Percentiles rank a stretch among this genome's conserved stretches.
Evolutionary conservation across 306 rosid species (phyloP).

Genomic region (Vigna radiata): DNA sequence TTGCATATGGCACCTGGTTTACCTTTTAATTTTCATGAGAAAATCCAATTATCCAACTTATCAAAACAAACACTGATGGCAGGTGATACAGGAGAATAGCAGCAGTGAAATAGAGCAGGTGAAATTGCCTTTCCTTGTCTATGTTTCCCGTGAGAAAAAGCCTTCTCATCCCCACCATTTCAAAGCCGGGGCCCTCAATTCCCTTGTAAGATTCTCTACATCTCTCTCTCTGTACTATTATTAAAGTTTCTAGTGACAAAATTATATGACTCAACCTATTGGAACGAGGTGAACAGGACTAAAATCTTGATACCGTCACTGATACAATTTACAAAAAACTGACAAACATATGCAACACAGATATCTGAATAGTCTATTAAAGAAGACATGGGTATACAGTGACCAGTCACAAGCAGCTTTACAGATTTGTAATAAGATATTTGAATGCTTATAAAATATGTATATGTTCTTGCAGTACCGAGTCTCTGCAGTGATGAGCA

Average conservation of each 20-base stretch:
- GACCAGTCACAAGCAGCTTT: neutral
- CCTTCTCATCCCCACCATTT: slow-evolving; percentile 60
- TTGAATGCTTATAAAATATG: neutral
- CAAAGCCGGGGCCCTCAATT: slow-evolving; percentile 78
- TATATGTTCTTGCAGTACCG: slow-evolving; percentile 53
- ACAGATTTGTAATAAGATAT: slow-evolving; percentile 4
- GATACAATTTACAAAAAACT: neutral
- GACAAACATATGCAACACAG: slow-evolving; percentile 10
- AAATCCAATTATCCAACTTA: neutral
- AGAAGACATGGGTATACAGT: neutral
- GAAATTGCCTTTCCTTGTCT: slow-evolving; percentile 61
- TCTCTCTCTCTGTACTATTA: slow-evolving; percentile 9
- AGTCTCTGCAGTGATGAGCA: slow-evolving; percentile 69
- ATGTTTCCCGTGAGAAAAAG: slow-evolving; percentile 70
- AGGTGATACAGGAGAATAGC: slow-evolving; percentile 49
- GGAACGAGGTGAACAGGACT: slow-evolving; percentile 7
- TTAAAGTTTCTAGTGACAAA: slow-evolving; percentile 16
- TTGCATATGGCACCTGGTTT: slow-evolving; percentile 4
- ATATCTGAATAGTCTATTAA: slow-evolving; percentile 1
- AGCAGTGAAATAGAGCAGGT: slow-evolving; percentile 38
- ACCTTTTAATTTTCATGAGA: neutral
- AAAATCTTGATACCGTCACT: neutral
- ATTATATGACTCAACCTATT: neutral
- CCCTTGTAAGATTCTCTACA: slow-evolving; percentile 50
- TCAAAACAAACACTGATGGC: slow-evolving; percentile 19